Base-by-base conservation (phyloP, 1,284 basidiomycete genomes). In the Coriolopsis trogii region DNA sequence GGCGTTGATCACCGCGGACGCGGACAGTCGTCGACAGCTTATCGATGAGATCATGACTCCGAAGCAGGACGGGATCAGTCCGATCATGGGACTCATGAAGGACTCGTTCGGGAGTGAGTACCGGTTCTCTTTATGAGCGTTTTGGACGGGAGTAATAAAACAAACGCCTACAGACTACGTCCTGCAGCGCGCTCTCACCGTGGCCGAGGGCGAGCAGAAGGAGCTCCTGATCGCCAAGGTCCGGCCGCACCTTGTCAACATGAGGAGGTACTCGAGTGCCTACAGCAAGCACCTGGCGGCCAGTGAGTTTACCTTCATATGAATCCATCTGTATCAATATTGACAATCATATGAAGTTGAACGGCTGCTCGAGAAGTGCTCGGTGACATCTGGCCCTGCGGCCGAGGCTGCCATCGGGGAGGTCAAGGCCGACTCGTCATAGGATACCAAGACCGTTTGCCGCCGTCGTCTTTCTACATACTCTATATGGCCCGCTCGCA, bases 51-150 rank as follows among this genome's bases (percentile, higher is more conserved):
- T 97, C 46, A 80, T 95, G 71, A 70, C 76, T 3, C 74, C 78
- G n/a, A 80, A 79, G 53, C 73, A 76, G 34, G 84, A 89, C 55
- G 82, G 82, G 24, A 72, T 81, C 30, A 84, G 77, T 55, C 81
- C 85, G 0, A 77, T 93, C 49, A 78, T 81, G 29, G 76, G 79
- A 12, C 90, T 96, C 89, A 91, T 95, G 84, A 92, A 91, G 73
- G 93, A 96, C 66, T 90, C 92, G 63, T 96, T 83, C 70, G 93
- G 87, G 25, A 95, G 90, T 92, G 63, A 62, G 89, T 80, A 16
- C 3, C 20, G 23, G 23, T 46, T n/a, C n/a, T n/a, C n/a, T n/a
- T n/a, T n/a, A n/a, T n/a, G n/a, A n/a, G n/a, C n/a, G 29, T 20
- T 33, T 13, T 16, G 6, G 31, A 38, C 41, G 23, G 25, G 25